phyloP scores from a whole-genome alignment of 768 basidiomycete species.

The Boletus rufocinnamomeus region DNA sequence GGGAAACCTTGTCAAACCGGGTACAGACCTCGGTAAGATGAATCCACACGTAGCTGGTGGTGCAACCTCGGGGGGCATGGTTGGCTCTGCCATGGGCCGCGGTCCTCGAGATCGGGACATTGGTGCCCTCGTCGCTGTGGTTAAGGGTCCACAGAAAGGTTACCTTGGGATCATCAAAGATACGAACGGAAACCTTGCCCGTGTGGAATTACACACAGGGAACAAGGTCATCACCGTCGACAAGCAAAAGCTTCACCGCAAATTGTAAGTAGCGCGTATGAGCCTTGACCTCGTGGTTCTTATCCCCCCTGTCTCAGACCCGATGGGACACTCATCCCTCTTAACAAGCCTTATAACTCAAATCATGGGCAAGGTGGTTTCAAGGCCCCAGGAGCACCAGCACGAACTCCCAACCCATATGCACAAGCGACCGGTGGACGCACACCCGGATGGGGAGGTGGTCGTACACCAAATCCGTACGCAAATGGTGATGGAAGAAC shows the following conservation, averaged over 20 bases:
- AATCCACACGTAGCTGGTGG: constrained; percentile 70
- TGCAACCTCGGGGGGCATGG: constrained; percentile 70
- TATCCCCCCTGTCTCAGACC: constrained; percentile 41
- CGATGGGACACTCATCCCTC: constrained; percentile 54
- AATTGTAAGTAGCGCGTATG: constrained; percentile 55
- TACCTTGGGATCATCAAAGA: constrained; percentile 93
- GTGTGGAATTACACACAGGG: constrained; percentile 88
- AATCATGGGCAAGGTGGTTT: constrained; percentile 24
- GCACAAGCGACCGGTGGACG: constrained; percentile 40
- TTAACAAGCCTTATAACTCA: constrained; percentile 42
- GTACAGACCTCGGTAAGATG: constrained; percentile 85
- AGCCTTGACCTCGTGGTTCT: constrained; percentile 4
- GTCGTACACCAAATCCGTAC: constrained; percentile 72
- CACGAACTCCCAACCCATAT: constrained; percentile 49
- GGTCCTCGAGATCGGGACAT: constrained; percentile 83
- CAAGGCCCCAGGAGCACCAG: constrained; percentile 42
- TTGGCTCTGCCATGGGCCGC: constrained; percentile 78
- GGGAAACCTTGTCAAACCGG: constrained; percentile 64
- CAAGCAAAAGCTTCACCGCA: constrained; percentile 72
- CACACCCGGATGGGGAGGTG: constrained; percentile 41
- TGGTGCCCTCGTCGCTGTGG: constrained; percentile 73
- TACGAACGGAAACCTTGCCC: constrained; percentile 80
- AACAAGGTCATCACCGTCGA: constrained; percentile 90
- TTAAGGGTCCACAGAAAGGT: constrained; percentile 89
- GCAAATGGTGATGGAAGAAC: constrained; percentile 57